Conservation (phyloP, 352 stramenopile species). For the Phytophthora ramorum region DNA sequence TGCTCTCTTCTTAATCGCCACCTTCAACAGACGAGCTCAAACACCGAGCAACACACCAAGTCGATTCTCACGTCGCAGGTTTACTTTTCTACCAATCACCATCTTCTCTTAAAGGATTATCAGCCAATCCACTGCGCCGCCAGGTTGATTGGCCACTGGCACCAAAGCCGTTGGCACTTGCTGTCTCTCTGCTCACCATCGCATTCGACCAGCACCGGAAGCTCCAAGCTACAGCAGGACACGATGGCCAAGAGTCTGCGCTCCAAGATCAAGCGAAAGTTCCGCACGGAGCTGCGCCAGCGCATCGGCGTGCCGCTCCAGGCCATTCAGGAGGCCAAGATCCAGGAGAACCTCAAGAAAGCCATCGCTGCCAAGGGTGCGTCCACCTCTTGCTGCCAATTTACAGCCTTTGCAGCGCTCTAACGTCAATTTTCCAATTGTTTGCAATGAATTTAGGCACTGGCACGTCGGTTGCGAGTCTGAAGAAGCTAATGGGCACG, state of each 20-base stretch:
- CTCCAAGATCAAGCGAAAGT: constrained; percentile 92
- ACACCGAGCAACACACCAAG: too few relatives aligned
- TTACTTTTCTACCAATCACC: constrained; percentile 25
- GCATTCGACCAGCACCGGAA: constrained; percentile 18
- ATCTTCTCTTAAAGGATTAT: background rate
- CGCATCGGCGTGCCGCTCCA: constrained; percentile 82
- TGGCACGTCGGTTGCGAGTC: constrained; percentile 61
- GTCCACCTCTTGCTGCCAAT: background rate
- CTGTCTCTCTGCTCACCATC: constrained; percentile 23
- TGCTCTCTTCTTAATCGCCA: background rate
- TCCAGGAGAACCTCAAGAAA: constrained; percentile 89
- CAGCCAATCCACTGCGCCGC: constrained; percentile 19
- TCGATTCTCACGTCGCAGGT: constrained; percentile 34
- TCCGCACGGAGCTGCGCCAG: constrained; percentile 87
- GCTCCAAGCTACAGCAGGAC: background rate
- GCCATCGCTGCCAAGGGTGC: constrained; percentile 72
- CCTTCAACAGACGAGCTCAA: too few relatives aligned
- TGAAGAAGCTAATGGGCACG: constrained; percentile 80
- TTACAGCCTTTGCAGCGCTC: background rate
- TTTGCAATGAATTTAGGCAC: constrained; percentile 29
- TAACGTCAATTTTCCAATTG: constrained; percentile 1
- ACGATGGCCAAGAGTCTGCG: constrained; percentile 90
- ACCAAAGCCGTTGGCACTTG: constrained; percentile 14
- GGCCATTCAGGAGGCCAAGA: constrained; percentile 73
- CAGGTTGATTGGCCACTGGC: constrained; percentile 37